Evolutionary conservation across 2,329 filamentous ascomycete species (phyloP).

Genomic region (Atkinsonella hypoxylon): DNA sequence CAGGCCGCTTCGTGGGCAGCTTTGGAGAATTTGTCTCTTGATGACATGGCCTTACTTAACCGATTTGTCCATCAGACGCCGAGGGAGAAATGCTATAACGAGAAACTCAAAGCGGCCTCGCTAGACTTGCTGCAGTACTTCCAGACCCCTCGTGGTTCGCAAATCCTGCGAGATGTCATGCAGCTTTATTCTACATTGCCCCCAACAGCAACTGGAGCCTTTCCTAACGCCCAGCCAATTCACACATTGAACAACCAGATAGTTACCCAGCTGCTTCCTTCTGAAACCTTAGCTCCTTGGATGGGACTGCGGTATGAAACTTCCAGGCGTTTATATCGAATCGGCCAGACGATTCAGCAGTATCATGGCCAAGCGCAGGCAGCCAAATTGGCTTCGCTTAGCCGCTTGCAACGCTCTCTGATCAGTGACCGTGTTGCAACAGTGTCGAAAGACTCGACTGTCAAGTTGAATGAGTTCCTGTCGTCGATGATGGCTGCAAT

Average conservation of each 20-base stretch:
- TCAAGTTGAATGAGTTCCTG: slow-evolving; percentile 40
- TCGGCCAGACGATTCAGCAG: slow-evolving; percentile 28
- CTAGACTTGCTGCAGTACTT: slow-evolving; percentile 19
- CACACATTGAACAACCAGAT: slow-evolving; percentile 48
- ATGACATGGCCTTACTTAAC: slow-evolving; percentile 29
- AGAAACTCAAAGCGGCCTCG: slow-evolving; percentile 9
- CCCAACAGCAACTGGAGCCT: slow-evolving; percentile 13
- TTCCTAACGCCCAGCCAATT: slow-evolving; percentile 36
- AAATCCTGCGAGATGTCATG: slow-evolving; percentile 21
- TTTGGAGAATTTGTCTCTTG: slow-evolving; percentile 35
- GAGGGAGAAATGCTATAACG: background rate
- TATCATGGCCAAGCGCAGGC: slow-evolving; percentile 28
- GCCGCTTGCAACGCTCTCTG: slow-evolving; percentile 48
- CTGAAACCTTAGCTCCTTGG: slow-evolving; percentile 30
- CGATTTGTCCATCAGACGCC: slow-evolving; percentile 18
- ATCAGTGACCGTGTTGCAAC: slow-evolving; percentile 41
- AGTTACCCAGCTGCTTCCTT: slow-evolving; percentile 33
- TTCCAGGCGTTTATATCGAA: slow-evolving; percentile 29
- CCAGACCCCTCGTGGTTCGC: slow-evolving; percentile 19
- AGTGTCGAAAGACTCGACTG: slow-evolving; percentile 50
- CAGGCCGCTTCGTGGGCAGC: slow-evolving; percentile 21
- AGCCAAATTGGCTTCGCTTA: slow-evolving; percentile 41
- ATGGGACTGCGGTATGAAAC: slow-evolving; percentile 40
- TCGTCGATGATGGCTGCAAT: slow-evolving; percentile 28
- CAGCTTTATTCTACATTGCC: slow-evolving; percentile 24